Percentiles rank a stretch among this genome's conserved stretches.
These are phyloP conservation scores for Grigorovia yakushimaensis DNA, from an alignment of 805 yeast species.

Conservation along the genomic window DNA sequence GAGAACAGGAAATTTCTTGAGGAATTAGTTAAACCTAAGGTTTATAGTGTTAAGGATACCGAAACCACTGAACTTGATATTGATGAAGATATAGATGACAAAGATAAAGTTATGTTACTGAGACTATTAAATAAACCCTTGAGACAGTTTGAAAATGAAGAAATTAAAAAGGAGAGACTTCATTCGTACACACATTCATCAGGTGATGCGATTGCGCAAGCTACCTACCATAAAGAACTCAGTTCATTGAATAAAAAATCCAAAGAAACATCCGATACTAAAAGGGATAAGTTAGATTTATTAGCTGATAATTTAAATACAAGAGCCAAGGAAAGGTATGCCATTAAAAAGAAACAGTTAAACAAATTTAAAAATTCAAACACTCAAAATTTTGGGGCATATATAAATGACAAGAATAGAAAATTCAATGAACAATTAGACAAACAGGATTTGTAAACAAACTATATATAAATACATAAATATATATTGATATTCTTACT, in stretches of 20 bases:
- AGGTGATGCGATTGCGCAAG: slow-evolving; percentile 18
- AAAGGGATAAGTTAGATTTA: slow-evolving; percentile 12
- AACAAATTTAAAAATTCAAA: not conserved
- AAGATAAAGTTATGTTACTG: not conserved
- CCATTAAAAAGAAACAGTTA: slow-evolving; percentile 12
- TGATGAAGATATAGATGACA: slow-evolving; percentile 1
- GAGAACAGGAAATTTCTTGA: slow-evolving; percentile 17
- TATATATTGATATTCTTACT: not conserved
- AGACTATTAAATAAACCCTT: slow-evolving; percentile 17
- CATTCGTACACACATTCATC: slow-evolving; percentile 2
- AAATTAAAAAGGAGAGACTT: slow-evolving; percentile 1
- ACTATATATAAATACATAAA: no score
- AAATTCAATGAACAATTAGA: slow-evolving; percentile 23
- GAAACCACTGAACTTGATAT: slow-evolving; percentile 2
- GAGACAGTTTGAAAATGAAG: slow-evolving; percentile 15
- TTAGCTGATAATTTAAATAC: slow-evolving; percentile 16
- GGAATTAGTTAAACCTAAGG: slow-evolving; percentile 16
- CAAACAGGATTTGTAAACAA: not conserved
- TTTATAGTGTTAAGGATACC: slow-evolving; percentile 15
- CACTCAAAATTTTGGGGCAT: slow-evolving; percentile 8
- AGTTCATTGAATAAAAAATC: slow-evolving; percentile 6
- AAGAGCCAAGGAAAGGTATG: slow-evolving; percentile 14
- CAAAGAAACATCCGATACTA: slow-evolving; percentile 8
- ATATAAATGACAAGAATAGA: slow-evolving; percentile 25
- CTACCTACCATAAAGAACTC: slow-evolving; percentile 24